Percentiles rank a stretch among this genome's conserved stretches.
Evolutionary conservation across 2,329 filamentous ascomycete genomes (phyloP).

Genomic region (Periconia sp.): DNA sequence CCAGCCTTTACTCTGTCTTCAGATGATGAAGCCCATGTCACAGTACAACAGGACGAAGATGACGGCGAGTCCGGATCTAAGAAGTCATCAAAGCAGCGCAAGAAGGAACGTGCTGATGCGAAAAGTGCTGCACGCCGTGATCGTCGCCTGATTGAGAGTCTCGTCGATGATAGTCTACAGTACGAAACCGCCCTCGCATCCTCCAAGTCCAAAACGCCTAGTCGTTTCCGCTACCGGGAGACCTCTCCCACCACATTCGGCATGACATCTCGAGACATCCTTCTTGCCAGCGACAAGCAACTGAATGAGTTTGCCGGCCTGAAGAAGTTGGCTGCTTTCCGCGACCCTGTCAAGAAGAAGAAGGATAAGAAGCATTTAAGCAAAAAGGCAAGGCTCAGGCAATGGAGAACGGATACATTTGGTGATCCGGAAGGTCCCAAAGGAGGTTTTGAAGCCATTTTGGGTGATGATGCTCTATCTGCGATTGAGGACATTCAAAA

Average conservation of each 20-base stretch:
- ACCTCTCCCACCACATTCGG: conserved; percentile 91
- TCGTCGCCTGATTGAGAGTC: conserved; percentile 80
- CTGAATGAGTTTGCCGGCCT: conserved; percentile 91
- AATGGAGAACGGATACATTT: conserved; percentile 80
- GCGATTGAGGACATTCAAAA: not conserved
- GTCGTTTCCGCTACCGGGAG: conserved; percentile 87
- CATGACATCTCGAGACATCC: conserved; percentile 86
- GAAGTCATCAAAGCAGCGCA: conserved; percentile 55
- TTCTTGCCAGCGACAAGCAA: conserved; percentile 83
- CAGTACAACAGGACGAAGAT: conserved; percentile 42
- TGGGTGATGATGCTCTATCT: conserved; percentile 13
- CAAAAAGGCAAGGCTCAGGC: conserved; percentile 87
- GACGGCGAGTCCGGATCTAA: conserved; percentile 40
- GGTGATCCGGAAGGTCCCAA: conserved; percentile 62
- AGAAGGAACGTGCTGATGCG: conserved; percentile 56
- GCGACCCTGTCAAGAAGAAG: conserved; percentile 86
- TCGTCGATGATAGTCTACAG: conserved; percentile 82
- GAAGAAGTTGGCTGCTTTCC: conserved; percentile 92
- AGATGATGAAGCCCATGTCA: conserved; percentile 41
- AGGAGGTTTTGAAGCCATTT: conserved; percentile 46
- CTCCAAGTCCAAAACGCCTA: conserved; percentile 57
- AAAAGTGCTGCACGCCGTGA: conserved; percentile 81
- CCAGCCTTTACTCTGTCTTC: conserved; percentile 75
- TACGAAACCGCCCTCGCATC: conserved; percentile 67
- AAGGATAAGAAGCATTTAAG: conserved; percentile 86